Evolutionary conservation across 345 rosid genomes (phyloP), one percentile per base, ranked within the genome.

Genomic region (Ceriops tagal): DNA sequence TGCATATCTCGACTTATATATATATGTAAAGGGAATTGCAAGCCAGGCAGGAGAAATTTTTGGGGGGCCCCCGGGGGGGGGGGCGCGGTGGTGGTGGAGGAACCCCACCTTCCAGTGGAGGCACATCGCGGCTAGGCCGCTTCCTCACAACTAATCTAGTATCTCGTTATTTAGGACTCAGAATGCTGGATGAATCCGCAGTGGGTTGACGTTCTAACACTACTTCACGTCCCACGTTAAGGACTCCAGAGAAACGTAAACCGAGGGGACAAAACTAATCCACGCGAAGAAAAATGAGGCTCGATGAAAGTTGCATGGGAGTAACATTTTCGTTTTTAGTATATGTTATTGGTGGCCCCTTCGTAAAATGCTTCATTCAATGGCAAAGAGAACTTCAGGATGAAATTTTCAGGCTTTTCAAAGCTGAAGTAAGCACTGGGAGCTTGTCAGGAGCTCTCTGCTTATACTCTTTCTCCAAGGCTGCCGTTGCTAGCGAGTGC

Each of bases 381-480:
- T 57, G 18, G 27, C 32, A 46, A 43, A 6, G 34, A 65, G 53
- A 24, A 22, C 6, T 61, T 80, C 60, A 77, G 5, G 79, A 77
- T 8, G 79, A 87, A 64, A 84, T 60, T 82, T 83, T 84, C 89
- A 96, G 81, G 86, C 80, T 85, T 83, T 83, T 89, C 65, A 96
- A 76, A n/a, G 96, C 87, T 37, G 86, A 79, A 28, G 88, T 63
- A 61, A 96, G 88, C 72, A 85, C 83, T 15, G 72, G 32, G 6
- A 96, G 91, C 81, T 92, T 92, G 65, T 27, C 80, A 0, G 96
- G 83, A 67, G 98, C 87, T 73, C 84, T 84, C 71, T 79, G 87
- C 84, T 88, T 92, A 89, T 92, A 96, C 73, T 87, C 96, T 73
- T 88, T 90, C 84, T 92, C 93, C 83, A 92, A 71, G 26, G 97